Evolutionary conservation across 352 stramenopile species (phyloP), one percentile per base, ranked within the genome.

Genomic region (Phytophthora meadii): DNA sequence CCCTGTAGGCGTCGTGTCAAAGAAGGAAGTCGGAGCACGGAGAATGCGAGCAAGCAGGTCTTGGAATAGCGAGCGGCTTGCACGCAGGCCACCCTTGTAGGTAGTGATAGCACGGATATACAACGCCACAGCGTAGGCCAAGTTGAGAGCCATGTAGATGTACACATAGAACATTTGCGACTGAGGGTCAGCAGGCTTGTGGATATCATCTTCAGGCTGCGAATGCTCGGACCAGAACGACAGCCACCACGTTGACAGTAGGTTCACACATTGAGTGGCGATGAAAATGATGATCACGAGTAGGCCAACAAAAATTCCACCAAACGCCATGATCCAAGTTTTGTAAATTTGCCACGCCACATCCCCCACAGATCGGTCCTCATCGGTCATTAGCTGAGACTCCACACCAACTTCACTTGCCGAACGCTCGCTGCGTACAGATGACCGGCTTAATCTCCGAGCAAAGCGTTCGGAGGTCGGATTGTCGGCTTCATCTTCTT

Each of bases 31-130:
- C 2, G 89, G 68, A 84, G 86, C 68, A 52, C 78, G 68, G 77
- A 97, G 53, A 78, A 99, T 98, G 45, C 97, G 82, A 19, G 95
- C 92, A n/a, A 97, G 54, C 49, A 98, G 53, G 9, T 72, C 53
- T 28, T 82, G 64, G 59, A 93, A 91, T 3, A 98, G 50, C 8
- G 68, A 68, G 10, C 68, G 76, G 56, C 72, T 84, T 1, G 84
- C 90, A 19, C 72, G 72, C 11, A 96, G 73, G 11, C 75, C 77
- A 24, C 76, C 70, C 15, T 82, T 74, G 65, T 90, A 93, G 27
- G 81, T 78, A 6, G 66, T 62, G 30, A 93, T 72, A n/a, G 75
- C 69, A 28, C 79, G 84, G 30, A 89, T 51, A 68, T 82, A 95
- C 19, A 96, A 37, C n/a, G 79, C 55, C 17, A 93, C 44, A 14